These are phyloP conservation scores for Kickxella alabastrina DNA, from an alignment of 192 early-diverging fungal genomes.

Conservation along the genomic window DNA sequence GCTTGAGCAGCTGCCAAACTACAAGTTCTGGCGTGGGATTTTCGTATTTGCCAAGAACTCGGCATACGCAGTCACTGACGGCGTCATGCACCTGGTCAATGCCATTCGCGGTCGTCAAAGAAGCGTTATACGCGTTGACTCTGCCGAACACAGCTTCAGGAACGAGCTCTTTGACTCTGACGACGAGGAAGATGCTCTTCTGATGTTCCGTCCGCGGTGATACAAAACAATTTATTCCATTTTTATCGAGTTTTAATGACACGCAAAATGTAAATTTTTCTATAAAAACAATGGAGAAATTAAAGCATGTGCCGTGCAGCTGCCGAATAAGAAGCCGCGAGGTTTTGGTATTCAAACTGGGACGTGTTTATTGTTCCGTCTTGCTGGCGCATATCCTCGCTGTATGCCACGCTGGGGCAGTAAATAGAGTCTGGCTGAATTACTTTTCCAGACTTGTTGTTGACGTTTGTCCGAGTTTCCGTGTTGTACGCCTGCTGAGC, in stretches of 20 bases:
- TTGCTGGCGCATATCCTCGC: constrained; percentile 2
- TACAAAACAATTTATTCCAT: not conserved
- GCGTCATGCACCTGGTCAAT: constrained; percentile 7
- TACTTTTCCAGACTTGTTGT: constrained; percentile 21
- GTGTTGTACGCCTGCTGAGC: constrained; percentile 35
- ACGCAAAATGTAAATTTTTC: not conserved
- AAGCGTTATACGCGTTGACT: constrained; percentile 30
- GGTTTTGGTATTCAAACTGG: not conserved
- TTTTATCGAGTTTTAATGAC: not conserved
- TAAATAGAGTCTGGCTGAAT: constrained; percentile 13
- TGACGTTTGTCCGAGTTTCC: constrained; percentile 21
- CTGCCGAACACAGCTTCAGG: constrained; percentile 33
- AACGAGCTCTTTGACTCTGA: constrained; percentile 32
- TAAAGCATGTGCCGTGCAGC: constrained; percentile 1
- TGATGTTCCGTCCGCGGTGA: constrained; percentile 1
- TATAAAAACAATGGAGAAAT: not conserved
- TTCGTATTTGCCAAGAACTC: constrained; percentile 29
- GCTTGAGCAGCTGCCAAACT: constrained; percentile 55
- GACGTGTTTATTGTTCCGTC: constrained; percentile 2
- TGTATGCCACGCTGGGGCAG: constrained; percentile 9
- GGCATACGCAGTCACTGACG: constrained; percentile 1
- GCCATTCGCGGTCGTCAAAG: constrained; percentile 15
- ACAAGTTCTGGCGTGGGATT: constrained; percentile 45
- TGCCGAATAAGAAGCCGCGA: not conserved
- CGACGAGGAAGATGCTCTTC: constrained; percentile 22